Base-by-base conservation (phyloP, 352 stramenopile genomes). In the Phytopythium litorale region DNA sequence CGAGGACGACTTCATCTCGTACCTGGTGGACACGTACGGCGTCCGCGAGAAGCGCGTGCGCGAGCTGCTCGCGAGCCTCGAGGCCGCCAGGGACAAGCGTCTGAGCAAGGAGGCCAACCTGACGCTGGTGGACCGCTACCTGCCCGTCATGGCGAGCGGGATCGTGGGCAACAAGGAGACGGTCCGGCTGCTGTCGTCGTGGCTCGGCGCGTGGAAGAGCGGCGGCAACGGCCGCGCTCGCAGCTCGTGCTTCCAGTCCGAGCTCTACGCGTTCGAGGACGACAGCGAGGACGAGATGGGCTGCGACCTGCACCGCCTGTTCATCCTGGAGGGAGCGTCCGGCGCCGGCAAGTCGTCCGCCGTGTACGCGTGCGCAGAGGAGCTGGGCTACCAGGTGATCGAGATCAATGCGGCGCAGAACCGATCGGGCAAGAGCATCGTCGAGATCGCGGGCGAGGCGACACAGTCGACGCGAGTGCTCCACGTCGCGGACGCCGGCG, bases 361-460 rank as follows among this genome's bases (percentile, higher is more conserved):
- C 1, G 84, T 93, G 11, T 92, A 90, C 49, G 86, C 84, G 1
- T 94, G 86, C 25, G 84, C 86, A 0, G 80, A 89, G 61, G 86
- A 93, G 61, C 66, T 93, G 21, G 86, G 86, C 9, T 94, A 87
- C 62, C 67, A 94, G 58, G 84, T 94, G 33, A 90, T 94, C 48
- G 86, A 94, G 60, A 92, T 94, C 65, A 92, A 94, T 53, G 86
- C 86, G 1, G 81, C 80, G 32, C 84, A 92, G 56, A 81, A 79
- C 52, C 86, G 86, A 3, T 84, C 80, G 1, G 84, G 86, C 16
- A 86, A 87, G 46, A 78, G 74, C 16, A 67, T 94, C 37, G 62
- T 92, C 8, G 82, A 92, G 53, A 78, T 94, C 21, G 84, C 79
- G 18, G 85, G 85, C n/a, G 86, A 94, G 71, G 86, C 86, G 28